Base-by-base conservation (phyloP, 108 stramenopile genomes). In the Cyclotella atomus region DNA sequence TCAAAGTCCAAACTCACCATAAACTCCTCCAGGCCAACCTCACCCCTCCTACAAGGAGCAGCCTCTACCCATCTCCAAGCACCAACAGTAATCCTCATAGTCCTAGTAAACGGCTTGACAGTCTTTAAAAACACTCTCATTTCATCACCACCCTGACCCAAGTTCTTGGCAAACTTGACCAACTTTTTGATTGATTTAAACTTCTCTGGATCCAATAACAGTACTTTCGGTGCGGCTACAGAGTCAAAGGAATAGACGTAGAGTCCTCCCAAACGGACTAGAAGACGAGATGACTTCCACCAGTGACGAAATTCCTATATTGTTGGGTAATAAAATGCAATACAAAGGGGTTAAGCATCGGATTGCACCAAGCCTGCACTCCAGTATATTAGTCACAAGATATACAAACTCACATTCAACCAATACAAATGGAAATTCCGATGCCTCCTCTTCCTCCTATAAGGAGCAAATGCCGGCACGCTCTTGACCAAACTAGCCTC, bases 271-370 rank as follows among this genome's bases (percentile, higher is more conserved):
- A 92, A 44, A 19, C 91, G 84, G 7, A 89, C 87, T 9, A 92
- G 77, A 23, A 92, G 87, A 54, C 91, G 82, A n/a, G 85, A 83
- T 3, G 87, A 82, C 67, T 92, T 92, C 91, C 91, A 92, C 76
- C 76, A 77, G 54, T 77, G 76, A 77, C 76, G 76, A 35, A 77
- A 77, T 70, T 77, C 71, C 75, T 75, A 24, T 7, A 2, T 2
- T 15, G 35, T 8, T 2, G 6, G n/a, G 25, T 25, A 9, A 43
- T 21, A 62, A 9, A 33, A 28, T 28, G 28, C 56, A 20, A 57
- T 28, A 56, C 4, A 15, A 10, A 28, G 3, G 29, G 5, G 16
- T 56, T 10, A 14, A 14, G n/a, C n/a, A n/a, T n/a, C n/a, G n/a
- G n/a, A n/a, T n/a, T n/a, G n/a, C n/a, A n/a, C n/a, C n/a, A n/a